Base-by-base conservation (phyloP, 768 basidiomycete genomes). In the Suillus subluteus region DNA sequence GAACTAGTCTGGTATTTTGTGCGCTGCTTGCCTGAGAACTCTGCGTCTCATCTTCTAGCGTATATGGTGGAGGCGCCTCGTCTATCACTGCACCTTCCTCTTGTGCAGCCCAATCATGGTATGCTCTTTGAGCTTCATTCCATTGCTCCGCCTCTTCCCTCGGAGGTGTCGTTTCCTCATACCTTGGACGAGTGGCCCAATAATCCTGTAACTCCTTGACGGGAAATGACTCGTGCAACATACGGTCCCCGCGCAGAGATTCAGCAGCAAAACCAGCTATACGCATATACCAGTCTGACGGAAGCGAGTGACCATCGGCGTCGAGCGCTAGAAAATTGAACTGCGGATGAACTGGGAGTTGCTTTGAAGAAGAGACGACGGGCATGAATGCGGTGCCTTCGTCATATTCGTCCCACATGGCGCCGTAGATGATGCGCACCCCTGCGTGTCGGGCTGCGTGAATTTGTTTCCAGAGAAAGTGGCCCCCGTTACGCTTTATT, bases 271-370 rank as follows among this genome's bases (percentile, higher is more conserved):
- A 48, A 48, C 46, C 46, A n/a, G n/a, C 46, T 48, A 48, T 48
- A 11, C 46, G 46, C 46, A 48, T 48, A n/a, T 48, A 48, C 46
- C 46, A 48, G 46, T 48, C 46, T n/a, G 46, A 48, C 46, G 46
- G 46, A 48, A 48, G 46, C 21, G 46, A 48, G 11, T 48, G 12
- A 11, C 46, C 46, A 23, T 48, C 46, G n/a, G 46, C 46, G n/a
- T 48, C 46, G n/a, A 48, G 46, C 12, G 46, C 46, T 23, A 48
- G 9, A 48, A 48, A 48, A 48, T 23, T n/a, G 46, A 48, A 48
- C n/a, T 48, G 46, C n/a, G 46, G 8, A 48, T 48, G 46, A 48
- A 48, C n/a, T 9, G 46, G 46, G 4, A 48, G 46, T 48, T 48
- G 46, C 11, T n/a, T 48, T 48, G 46, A 48, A n/a, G 46, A 48